These are phyloP conservation scores for Pseudogymnoascus sp. DNA, from an alignment of 2,329 filamentous ascomycete species.

Conservation along the genomic window DNA sequence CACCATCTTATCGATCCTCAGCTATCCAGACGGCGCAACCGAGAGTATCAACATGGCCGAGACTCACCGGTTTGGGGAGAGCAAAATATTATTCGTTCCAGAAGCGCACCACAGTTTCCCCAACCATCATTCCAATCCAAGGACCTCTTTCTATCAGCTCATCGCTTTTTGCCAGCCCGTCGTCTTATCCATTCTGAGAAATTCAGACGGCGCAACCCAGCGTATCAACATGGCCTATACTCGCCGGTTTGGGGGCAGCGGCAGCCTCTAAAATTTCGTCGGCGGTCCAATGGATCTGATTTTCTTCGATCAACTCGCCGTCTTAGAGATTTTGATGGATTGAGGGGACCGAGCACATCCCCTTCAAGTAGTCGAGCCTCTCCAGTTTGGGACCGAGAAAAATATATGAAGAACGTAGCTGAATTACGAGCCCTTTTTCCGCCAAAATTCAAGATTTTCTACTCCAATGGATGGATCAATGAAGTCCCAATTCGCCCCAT, in stretches of 20 bases:
- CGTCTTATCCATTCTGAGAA: neutral
- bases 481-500: neutral
- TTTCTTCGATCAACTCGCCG: too few species aligned
- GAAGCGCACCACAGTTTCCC: too few species aligned
- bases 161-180: neutral
- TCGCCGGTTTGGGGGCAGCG: too few species aligned
- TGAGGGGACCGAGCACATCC: too few species aligned
- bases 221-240: neutral
- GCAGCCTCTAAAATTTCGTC: too few species aligned
- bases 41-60: neutral
- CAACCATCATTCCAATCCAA: neutral
- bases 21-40: neutral
- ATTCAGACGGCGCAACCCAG: neutral
- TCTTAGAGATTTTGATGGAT: too few species aligned
- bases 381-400: neutral
- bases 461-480: neutral
- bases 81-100: neutral
- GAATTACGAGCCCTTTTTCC: neutral
- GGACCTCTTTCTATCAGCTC: neutral
- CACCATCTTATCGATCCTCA: neutral
- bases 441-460: neutral
- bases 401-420: neutral
- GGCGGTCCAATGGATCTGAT: too few species aligned
- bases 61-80: neutral
- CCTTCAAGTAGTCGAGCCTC: neutral